Base-by-base conservation (phyloP, 2,329 filamentous ascomycete genomes). In the Fusarium chuoi region DNA sequence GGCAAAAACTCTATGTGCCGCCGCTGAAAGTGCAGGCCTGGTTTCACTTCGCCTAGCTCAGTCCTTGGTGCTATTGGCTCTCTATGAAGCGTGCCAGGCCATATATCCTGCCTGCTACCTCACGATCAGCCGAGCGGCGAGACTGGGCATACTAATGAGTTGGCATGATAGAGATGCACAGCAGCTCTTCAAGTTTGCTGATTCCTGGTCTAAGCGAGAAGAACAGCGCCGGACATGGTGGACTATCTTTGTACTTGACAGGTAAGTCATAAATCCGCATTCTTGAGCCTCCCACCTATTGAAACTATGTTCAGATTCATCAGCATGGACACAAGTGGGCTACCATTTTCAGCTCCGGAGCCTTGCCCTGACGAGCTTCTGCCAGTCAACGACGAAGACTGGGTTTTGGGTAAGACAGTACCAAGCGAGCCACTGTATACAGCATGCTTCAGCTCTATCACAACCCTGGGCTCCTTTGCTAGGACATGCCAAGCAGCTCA, bases 91-190 rank as follows among this genome's bases (percentile, higher is more conserved):
- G 13, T 62, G 46, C 13, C 62, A 65, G 26, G 33, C 46, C n/a
- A 65, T 65, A 35, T 63, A 65, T n/a, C 62, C 62, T 24, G 58
- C 62, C 48, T 52, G 46, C 9, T 64, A 65, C 30, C 35, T 55
- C 17, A 65, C 62, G 7, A 65, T 65, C 10, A 38, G 62, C n/a
- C 58, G 48, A 28, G 62, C 62, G 13, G 62, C 49, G 5, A 62
- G 58, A 35, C 15, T 65, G 12, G 58, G 39, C 6, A 65, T 54
- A 14, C 18, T 63, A 17, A 41, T 65, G 41, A 42, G 62, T 18
- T 41, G 59, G 46, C 58, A 63, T 35, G 60, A 63, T 12, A 46
- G 39, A 30, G 39, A 63, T 33, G 58, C 58, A 26, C 48, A 63
- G 17, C 46, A 65, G 11, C 62, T 65, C 6, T 65, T 65, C 39